Evolutionary conservation across 1,284 basidiomycete genomes (phyloP).

Genomic region (Heterobasidion parviporum): DNA sequence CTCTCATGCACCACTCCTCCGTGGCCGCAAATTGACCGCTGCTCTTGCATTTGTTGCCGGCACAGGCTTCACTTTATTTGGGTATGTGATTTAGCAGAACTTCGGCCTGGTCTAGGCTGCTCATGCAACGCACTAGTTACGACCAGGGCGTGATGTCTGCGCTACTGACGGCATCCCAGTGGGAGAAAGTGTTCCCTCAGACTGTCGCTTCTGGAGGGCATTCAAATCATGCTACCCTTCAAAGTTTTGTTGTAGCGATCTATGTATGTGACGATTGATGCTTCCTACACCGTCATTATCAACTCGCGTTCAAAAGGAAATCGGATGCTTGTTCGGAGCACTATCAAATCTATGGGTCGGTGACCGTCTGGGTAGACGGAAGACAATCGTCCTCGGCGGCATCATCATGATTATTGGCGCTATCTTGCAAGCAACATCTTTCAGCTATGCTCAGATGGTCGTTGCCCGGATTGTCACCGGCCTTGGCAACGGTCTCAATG

Average conservation of each 20-base stretch:
- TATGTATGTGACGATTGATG: slow-evolving; percentile 27
- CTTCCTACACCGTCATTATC: slow-evolving; percentile 7
- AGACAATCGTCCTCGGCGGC: slow-evolving; percentile 44
- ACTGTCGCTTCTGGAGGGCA: slow-evolving; percentile 25
- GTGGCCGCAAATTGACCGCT: slow-evolving; percentile 33
- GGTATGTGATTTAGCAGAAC: slow-evolving; percentile 23
- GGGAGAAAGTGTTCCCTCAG: slow-evolving; percentile 43
- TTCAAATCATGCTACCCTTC: slow-evolving; percentile 40
- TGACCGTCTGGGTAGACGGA: slow-evolving; percentile 42
- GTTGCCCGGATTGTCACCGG: slow-evolving; percentile 57
- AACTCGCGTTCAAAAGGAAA: slow-evolving; percentile 27
- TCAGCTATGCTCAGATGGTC: slow-evolving; percentile 47
- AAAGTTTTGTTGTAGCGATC: slow-evolving; percentile 46
- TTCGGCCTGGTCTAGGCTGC: neutral
- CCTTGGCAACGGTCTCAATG: slow-evolving; percentile 63
- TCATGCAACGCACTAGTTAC: slow-evolving; percentile 27
- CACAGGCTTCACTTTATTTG: slow-evolving; percentile 51
- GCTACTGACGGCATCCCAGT: slow-evolving; percentile 45
- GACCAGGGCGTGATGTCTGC: slow-evolving; percentile 63
- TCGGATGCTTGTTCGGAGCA: slow-evolving; percentile 44
- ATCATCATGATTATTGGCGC: slow-evolving; percentile 59
- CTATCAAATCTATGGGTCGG: slow-evolving; percentile 48
- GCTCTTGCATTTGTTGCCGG: slow-evolving; percentile 44
- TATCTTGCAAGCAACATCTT: slow-evolving; percentile 47
- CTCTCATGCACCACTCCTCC: slow-evolving; percentile 24